Base-by-base conservation (phyloP, 2,329 filamentous ascomycete genomes). In the Fusarium sambucinum region DNA sequence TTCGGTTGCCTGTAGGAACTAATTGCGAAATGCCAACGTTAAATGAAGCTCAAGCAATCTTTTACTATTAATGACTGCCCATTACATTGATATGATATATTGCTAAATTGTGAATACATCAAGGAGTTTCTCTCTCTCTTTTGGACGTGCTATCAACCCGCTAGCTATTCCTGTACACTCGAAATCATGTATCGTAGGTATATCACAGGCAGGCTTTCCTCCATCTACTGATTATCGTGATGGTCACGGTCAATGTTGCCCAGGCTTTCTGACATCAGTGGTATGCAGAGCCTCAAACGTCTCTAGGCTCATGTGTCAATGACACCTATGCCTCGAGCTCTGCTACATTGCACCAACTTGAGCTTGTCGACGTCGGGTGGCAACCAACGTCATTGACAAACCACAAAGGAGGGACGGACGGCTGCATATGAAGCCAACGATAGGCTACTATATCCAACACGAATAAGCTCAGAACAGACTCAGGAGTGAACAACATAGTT, bases 1-100 rank as follows among this genome's bases (percentile, higher is more conserved):
- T 75, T 68, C 59, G 69, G 73, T 72, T 76, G 63, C 63, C 66
- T 73, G 70, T 75, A 76, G 72, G 74, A 78, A 72, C 68, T 75
- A 67, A 70, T 75, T 76, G 66, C 68, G 63, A 75, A 69, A 75
- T 76, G 71, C 67, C 52, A 75, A 75, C 60, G 68, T 61, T 69
- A 72, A 74, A 69, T 70, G 59, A 74, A 74, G 61, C 72, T 71
- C 66, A 61, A 67, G 55, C 48, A 69, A 68, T 47, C 35, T 57
- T 44, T 44, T 63, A 57, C 23, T 40, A 27, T 50, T 50, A 50
- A 45, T n/a, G 44, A 52, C 23, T 41, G 29, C 19, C 38, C 52
- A 21, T n/a, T 6, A 27, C 60, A 13, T 35, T 23, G 23, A 40
- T 33, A 3, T 17, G 6, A 40, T 35, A 30, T 25, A 14, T 14